These are phyloP conservation scores for Toxicodendron radicans DNA, from an alignment of 345 rosid genomes.

Conservation along the genomic window DNA sequence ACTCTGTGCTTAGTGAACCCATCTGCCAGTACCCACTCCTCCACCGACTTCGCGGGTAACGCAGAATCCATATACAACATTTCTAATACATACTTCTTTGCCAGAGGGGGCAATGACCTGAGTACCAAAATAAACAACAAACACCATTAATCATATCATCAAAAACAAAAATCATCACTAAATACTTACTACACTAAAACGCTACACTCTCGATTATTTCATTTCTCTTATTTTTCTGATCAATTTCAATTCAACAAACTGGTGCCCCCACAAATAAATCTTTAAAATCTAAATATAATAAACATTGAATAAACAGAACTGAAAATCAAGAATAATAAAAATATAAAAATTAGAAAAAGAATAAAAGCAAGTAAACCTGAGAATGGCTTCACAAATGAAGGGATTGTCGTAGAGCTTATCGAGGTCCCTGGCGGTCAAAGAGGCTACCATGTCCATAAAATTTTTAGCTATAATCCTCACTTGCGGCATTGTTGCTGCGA, in stretches of 20 bases:
- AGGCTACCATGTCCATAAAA: constrained; percentile 98
- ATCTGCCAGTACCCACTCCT: constrained; percentile 81
- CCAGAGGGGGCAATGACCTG: constrained; percentile 90
- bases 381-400: constrained; percentile 92
- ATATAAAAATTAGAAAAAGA: background rate
- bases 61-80: constrained; percentile 61
- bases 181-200: no score
- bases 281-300: no score
- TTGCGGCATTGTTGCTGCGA: constrained; percentile 60
- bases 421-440: constrained; percentile 84
- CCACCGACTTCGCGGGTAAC: constrained; percentile 50
- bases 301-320: no score
- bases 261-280: no score
- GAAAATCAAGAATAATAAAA: no score
- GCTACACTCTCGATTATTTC: no score
- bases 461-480: constrained; percentile 85
- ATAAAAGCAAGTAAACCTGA: constrained; percentile 47
- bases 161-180: no score
- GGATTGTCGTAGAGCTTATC: constrained; percentile 73
- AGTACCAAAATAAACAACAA: background rate
- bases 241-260: background rate
- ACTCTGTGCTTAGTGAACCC: constrained; percentile 77
- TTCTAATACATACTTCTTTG: constrained; percentile 81
- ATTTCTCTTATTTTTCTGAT: background rate
- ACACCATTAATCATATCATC: no score